Base-by-base conservation (phyloP, 78 protist genomes). In the Diacronema lutheri region DNA sequence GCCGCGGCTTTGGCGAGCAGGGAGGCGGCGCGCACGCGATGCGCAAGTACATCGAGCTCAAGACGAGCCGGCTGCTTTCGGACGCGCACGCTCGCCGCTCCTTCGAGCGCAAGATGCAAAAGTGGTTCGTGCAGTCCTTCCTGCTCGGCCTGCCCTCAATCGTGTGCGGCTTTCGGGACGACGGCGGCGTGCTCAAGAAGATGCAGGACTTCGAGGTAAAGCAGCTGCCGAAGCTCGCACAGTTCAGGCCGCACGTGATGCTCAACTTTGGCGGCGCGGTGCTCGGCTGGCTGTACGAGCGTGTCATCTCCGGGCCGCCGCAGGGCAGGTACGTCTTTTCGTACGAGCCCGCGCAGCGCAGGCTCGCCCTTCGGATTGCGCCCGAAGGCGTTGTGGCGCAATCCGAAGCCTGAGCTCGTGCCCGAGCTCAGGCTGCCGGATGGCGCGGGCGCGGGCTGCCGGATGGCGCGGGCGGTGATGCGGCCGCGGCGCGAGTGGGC, bases 111-210 rank as follows among this genome's bases (percentile, higher is more conserved):
- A 77, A 77, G 66, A 40, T 57, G 58, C 56, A 37, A 41, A 77
- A 77, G 66, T 57, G 33, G 31, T 77, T 68, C 69, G n/a, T 55
- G 69, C 79, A 72, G 60, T 29, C 40, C 55, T 77, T 77, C 66
- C 68, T 77, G 23, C 50, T 46, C n/a, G 83, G 83, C 68, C 50
- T 77, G 69, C 83, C 69, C 26, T 12, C 14, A 9, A 11, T 77
- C 35, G 33, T 77, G 21, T 66, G 57, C n/a, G 83, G 83, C 83
- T 77, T 77, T 50, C 68, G 83, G 38, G 83, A 77, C 83, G 83
- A 55, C 16, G 25, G 10, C 14, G 83, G 83, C 29, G 19, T 7
- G 16, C 65, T 77, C 31, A 68, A 5, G 56, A 31, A 77, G 64
- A n/a, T 57, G 21, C 21, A 55, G 44, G 13, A 46, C 23, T 35